These are phyloP conservation scores for Mollisia scopiformis DNA, from an alignment of 2,329 filamentous ascomycete genomes.

Conservation along the genomic window DNA sequence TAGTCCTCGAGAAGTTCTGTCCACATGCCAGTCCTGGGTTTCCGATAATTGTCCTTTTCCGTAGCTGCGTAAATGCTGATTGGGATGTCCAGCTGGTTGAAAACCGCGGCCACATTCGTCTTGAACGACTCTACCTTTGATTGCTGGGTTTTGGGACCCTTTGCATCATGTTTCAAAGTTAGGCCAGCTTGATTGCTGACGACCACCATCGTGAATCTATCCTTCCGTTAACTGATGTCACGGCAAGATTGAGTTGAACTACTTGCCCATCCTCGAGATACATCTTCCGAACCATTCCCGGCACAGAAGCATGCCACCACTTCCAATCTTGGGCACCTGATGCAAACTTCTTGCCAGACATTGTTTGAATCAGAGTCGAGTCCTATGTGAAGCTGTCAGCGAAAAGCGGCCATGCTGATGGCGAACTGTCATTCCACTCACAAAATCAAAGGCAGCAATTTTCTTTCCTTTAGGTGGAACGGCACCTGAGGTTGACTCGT, in stretches of 20 bases:
- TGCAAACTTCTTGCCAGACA: constrained; percentile 80
- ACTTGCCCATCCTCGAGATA: constrained; percentile 67
- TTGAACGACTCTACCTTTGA: constrained; percentile 82
- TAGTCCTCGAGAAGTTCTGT: constrained; percentile 59
- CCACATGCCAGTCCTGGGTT: constrained; percentile 93
- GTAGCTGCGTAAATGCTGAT: constrained; percentile 86
- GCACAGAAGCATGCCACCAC: constrained; percentile 84
- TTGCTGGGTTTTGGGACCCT: constrained; percentile 66
- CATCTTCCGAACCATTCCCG: constrained; percentile 66
- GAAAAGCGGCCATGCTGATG: neutral
- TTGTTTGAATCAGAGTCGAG: constrained; percentile 80
- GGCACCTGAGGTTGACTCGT: constrained; percentile 32
- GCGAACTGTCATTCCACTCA: constrained; percentile 33
- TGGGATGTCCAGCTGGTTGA: constrained; percentile 75
- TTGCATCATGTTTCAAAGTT: constrained; percentile 73
- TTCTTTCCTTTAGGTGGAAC: constrained; percentile 49
- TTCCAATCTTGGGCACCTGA: constrained; percentile 81
- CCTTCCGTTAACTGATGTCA: neutral
- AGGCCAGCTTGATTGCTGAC: constrained; percentile 90
- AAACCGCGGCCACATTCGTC: constrained; percentile 70
- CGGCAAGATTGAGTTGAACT: neutral
- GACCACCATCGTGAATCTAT: constrained; percentile 74
- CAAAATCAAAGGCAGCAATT: constrained; percentile 73
- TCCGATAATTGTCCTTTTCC: constrained; percentile 78
- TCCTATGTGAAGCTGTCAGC: constrained; percentile 55